Percentiles rank a stretch among this genome's conserved stretches.
phyloP scores from a whole-genome alignment of 352 stramenopile species.

The Globisporangium uncinulatum region DNA sequence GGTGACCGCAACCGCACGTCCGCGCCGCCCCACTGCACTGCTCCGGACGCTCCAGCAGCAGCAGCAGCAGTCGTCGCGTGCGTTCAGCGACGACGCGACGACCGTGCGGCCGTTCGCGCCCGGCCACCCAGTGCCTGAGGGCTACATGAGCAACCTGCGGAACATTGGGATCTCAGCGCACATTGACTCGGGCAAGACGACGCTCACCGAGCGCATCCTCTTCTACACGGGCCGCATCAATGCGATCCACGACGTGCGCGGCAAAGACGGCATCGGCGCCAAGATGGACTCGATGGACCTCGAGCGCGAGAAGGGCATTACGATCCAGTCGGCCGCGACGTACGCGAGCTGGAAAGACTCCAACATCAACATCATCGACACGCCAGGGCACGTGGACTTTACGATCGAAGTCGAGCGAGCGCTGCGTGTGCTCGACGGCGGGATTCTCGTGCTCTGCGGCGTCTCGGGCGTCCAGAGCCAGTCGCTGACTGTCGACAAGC shows the following conservation, averaged over 20 bases:
- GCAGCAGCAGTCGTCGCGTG: slow-evolving; percentile 15
- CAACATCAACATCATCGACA: slow-evolving; percentile 99
- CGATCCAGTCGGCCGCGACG: slow-evolving; percentile 98
- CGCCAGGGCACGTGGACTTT: slow-evolving; percentile 99
- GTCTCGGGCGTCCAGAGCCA: slow-evolving; percentile 96
- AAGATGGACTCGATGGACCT: slow-evolving; percentile 99
- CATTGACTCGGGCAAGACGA: slow-evolving; percentile 99
- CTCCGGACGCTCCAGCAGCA: slow-evolving; percentile 12
- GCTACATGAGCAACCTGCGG: slow-evolving; percentile 82
- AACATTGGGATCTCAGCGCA: slow-evolving; percentile 97
- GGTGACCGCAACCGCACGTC: slow-evolving; percentile 9
- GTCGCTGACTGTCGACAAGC: slow-evolving; percentile 97
- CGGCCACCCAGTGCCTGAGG: slow-evolving; percentile 38
- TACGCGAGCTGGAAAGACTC: slow-evolving; percentile 95
- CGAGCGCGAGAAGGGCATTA: slow-evolving; percentile 99
- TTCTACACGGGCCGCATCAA: slow-evolving; percentile 99
- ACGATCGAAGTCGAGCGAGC: slow-evolving; percentile 98
- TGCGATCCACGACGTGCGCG: slow-evolving; percentile 93
- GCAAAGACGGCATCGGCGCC: slow-evolving; percentile 97
- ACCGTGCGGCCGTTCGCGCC: slow-evolving; percentile 38
- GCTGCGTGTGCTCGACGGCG: slow-evolving; percentile 97
- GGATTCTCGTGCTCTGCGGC: slow-evolving; percentile 91
- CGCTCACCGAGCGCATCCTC: slow-evolving; percentile 98
- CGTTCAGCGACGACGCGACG: slow-evolving; percentile 22
- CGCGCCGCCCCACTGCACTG: slow-evolving; percentile 4